These are phyloP conservation scores for Phytophthora chlamydospora DNA, from an alignment of 352 stramenopile genomes.

Conservation along the genomic window DNA sequence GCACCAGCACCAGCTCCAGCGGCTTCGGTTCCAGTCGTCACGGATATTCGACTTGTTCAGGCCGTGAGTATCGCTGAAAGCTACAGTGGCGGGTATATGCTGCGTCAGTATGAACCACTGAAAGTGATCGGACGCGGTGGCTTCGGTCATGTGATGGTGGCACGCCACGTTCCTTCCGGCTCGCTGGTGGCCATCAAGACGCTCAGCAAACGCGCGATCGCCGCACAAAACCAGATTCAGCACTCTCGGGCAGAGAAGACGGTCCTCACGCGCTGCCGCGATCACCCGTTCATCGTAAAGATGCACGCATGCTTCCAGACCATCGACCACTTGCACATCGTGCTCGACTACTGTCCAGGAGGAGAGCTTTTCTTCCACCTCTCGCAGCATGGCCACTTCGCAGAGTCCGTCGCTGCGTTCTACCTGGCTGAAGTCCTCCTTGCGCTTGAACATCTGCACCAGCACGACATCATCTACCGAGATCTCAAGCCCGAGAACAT, in stretches of 20 bases:
- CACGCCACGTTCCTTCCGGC: slow-evolving; percentile 56
- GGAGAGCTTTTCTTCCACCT: slow-evolving; percentile 90
- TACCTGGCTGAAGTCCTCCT: slow-evolving; percentile 90
- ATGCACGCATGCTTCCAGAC: slow-evolving; percentile 91
- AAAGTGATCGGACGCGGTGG: slow-evolving; percentile 82
- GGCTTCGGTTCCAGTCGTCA: slow-evolving; percentile 24
- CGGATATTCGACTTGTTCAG: slow-evolving; percentile 67
- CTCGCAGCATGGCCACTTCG: slow-evolving; percentile 71
- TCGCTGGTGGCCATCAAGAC: slow-evolving; percentile 83
- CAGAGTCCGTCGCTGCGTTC: slow-evolving; percentile 81
- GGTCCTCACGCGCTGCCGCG: slow-evolving; percentile 87
- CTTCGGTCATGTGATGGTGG: slow-evolving; percentile 91
- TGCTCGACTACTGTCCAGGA: slow-evolving; percentile 80
- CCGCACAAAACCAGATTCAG: slow-evolving; percentile 82
- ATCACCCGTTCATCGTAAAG: slow-evolving; percentile 93
- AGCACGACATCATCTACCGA: slow-evolving; percentile 82
- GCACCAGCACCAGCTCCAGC: slow-evolving; percentile 19
- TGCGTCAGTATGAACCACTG: slow-evolving; percentile 80
- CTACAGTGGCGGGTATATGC: slow-evolving; percentile 77
- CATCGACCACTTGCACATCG: slow-evolving; percentile 73
- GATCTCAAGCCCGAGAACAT: slow-evolving; percentile 94
- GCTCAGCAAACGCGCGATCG: slow-evolving; percentile 83
- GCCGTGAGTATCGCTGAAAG: slow-evolving; percentile 80
- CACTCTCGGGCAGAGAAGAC: slow-evolving; percentile 86
- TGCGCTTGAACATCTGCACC: slow-evolving; percentile 79